phyloP scores from a whole-genome alignment of 345 rosid species.

The Cardiospermum halicacabum region DNA sequence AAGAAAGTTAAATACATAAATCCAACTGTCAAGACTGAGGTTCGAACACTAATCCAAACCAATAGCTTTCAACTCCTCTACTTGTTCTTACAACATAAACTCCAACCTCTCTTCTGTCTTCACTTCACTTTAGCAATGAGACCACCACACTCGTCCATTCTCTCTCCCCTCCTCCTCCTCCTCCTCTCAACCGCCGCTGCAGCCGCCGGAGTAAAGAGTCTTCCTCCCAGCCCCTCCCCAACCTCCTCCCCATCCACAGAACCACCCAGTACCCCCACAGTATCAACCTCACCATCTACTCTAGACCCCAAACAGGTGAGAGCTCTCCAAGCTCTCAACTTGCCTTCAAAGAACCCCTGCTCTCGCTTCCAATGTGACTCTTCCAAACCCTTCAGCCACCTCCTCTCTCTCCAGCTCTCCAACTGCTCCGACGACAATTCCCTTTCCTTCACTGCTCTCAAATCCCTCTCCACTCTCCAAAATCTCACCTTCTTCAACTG shows the following conservation, averaged over 20 bases:
- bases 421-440: constrained; percentile 66
- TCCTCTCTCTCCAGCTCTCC: constrained; percentile 63
- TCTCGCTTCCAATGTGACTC: constrained; percentile 47
- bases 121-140: constrained; percentile 31
- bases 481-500: constrained; percentile 71
- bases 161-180: constrained; percentile 12
- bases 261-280: constrained; percentile 17
- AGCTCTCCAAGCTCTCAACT: constrained; percentile 69
- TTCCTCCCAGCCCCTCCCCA: constrained; percentile 18
- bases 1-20: too few species aligned
- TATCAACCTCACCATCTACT: constrained; percentile 39
- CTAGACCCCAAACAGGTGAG: constrained; percentile 74
- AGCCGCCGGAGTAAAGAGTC: constrained; percentile 16
- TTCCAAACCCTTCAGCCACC: constrained; percentile 68
- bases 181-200: not conserved
- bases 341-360: constrained; percentile 79
- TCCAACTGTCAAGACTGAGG: not conserved
- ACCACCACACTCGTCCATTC: constrained; percentile 16
- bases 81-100: not conserved
- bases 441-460: constrained; percentile 63
- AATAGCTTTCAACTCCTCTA: constrained; percentile 17
- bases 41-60: not conserved
- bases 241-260: constrained; percentile 22
- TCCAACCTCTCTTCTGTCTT: constrained; percentile 14
- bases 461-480: constrained; percentile 66